A percentile compares a stretch with the other conserved stretches of the same genome.
phyloP scores from a whole-genome alignment of 192 early-diverging fungal genomes.

The Jimgerdemannia flammicorona region DNA sequence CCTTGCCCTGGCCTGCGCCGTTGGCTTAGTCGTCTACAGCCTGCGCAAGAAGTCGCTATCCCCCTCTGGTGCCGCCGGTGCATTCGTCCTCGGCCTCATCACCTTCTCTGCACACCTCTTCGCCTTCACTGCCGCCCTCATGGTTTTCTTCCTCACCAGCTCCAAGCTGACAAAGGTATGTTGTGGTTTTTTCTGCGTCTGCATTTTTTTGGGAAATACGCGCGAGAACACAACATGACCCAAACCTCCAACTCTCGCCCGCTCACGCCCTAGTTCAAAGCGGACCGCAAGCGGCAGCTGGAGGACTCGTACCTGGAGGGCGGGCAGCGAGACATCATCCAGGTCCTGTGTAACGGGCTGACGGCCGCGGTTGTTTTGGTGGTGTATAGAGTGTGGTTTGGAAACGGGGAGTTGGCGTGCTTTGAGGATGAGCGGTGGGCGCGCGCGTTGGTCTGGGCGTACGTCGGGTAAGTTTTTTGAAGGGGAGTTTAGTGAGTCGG shows the following conservation, averaged over 20 bases:
- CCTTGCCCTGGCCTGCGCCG: slow-evolving; percentile 46
- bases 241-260: not conserved
- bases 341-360: slow-evolving; percentile 52
- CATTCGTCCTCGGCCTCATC: slow-evolving; percentile 67
- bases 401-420: slow-evolving; percentile 19
- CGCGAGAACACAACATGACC: not conserved
- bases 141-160: slow-evolving; percentile 73
- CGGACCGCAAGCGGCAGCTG: slow-evolving; percentile 32
- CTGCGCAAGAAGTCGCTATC: slow-evolving; percentile 69
- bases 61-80: slow-evolving; percentile 63
- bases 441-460: slow-evolving; percentile 39
- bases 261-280: slow-evolving; percentile 27
- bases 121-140: slow-evolving; percentile 61
- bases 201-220: no score
- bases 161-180: slow-evolving; percentile 53
- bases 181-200: no score
- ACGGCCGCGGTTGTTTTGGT: slow-evolving; percentile 34
- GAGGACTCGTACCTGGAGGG: slow-evolving; percentile 42
- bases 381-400: slow-evolving; percentile 37
- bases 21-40: slow-evolving; percentile 49
- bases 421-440: slow-evolving; percentile 21
- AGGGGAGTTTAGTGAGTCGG: no score
- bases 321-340: slow-evolving; percentile 40
- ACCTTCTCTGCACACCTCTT: slow-evolving; percentile 66
- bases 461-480: slow-evolving; percentile 35